These are phyloP conservation scores for Entophlyctis helioformis DNA, from an alignment of 192 early-diverging fungal genomes.

Conservation along the genomic window DNA sequence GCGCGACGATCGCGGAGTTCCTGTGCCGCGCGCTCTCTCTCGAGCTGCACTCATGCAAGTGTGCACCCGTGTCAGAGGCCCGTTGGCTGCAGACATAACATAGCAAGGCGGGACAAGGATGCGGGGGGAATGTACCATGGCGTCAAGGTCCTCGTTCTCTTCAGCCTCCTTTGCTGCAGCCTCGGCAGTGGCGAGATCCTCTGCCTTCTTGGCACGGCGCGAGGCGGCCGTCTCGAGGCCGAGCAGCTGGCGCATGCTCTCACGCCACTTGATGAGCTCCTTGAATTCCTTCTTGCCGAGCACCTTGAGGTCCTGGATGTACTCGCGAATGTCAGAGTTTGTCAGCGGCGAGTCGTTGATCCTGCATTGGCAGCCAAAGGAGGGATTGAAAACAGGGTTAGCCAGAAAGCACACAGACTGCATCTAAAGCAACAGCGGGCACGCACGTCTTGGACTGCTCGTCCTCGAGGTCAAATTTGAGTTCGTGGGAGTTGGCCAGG, in stretches of 20 bases:
- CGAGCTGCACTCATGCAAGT: too few relatives aligned
- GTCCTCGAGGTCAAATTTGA: conserved; percentile 63
- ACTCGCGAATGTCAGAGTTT: conserved; percentile 65
- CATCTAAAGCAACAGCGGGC: not conserved
- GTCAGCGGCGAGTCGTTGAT: too few relatives aligned
- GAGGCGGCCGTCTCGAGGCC: conserved; percentile 14
- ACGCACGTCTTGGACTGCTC: conserved; percentile 39
- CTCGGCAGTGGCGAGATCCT: conserved; percentile 21
- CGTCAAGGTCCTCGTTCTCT: conserved; percentile 42
- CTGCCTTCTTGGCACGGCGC: conserved; percentile 29
- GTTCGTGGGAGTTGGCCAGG: conserved; percentile 64
- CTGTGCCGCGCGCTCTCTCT: too few relatives aligned
- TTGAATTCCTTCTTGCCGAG: conserved; percentile 93
- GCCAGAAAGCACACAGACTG: too few relatives aligned
- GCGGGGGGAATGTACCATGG: conserved; percentile 8
- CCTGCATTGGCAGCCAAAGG: too few relatives aligned
- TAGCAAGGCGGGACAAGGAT: too few relatives aligned
- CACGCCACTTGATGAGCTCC: conserved; percentile 79
- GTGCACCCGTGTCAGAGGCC: too few relatives aligned
- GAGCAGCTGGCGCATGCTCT: conserved; percentile 50
- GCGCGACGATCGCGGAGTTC: not conserved
- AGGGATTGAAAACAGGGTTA: too few relatives aligned
- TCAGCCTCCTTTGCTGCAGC: conserved; percentile 37
- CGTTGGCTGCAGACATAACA: too few relatives aligned
- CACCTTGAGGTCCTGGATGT: conserved; percentile 80